Evolutionary conservation across 2,329 filamentous ascomycete genomes (phyloP).

Genomic region (Grosmannia clavigera): DNA sequence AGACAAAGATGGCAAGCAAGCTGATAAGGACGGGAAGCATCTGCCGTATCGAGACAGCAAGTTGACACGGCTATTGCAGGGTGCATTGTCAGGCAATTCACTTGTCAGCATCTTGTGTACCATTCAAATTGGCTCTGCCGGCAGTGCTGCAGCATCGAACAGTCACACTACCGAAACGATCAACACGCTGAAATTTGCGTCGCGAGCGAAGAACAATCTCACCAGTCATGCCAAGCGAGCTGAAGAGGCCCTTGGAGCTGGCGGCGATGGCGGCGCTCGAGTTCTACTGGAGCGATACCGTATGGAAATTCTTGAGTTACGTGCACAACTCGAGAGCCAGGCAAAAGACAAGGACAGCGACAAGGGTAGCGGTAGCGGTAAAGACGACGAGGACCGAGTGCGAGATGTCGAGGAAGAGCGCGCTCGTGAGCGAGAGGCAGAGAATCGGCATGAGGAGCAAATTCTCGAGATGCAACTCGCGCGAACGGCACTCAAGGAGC

Average conservation of each 20-base stretch:
- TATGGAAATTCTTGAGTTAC: conserved; percentile 78
- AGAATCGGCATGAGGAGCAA: conserved; percentile 86
- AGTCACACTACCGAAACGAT: conserved; percentile 79
- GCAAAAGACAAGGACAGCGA: conserved; percentile 41
- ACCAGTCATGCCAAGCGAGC: conserved; percentile 93
- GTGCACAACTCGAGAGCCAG: conserved; percentile 70
- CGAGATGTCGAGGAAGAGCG: conserved; percentile 61
- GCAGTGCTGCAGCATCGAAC: conserved; percentile 56
- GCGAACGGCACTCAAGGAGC: conserved; percentile 87
- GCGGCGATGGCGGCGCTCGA: conserved; percentile 73
- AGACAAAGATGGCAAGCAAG: conserved; percentile 60
- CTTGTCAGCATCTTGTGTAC: conserved; percentile 96
- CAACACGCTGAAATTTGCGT: conserved; percentile 94
- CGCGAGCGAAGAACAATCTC: conserved; percentile 93
- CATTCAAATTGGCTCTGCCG: conserved; percentile 73
- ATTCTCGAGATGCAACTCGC: conserved; percentile 98
- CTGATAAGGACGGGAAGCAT: conserved; percentile 80
- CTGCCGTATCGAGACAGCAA: conserved; percentile 96
- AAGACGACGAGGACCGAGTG: conserved; percentile 44
- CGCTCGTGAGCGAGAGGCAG: conserved; percentile 63
- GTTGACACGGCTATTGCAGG: conserved; percentile 82
- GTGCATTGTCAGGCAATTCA: conserved; percentile 83
- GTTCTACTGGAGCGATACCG: conserved; percentile 87
- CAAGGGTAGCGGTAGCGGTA: neutral
- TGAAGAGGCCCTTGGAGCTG: conserved; percentile 70